Evolutionary conservation across 1,284 basidiomycete genomes (phyloP), one percentile per base, ranked within the genome.

Genomic region (Afroboletus lepidellus): DNA sequence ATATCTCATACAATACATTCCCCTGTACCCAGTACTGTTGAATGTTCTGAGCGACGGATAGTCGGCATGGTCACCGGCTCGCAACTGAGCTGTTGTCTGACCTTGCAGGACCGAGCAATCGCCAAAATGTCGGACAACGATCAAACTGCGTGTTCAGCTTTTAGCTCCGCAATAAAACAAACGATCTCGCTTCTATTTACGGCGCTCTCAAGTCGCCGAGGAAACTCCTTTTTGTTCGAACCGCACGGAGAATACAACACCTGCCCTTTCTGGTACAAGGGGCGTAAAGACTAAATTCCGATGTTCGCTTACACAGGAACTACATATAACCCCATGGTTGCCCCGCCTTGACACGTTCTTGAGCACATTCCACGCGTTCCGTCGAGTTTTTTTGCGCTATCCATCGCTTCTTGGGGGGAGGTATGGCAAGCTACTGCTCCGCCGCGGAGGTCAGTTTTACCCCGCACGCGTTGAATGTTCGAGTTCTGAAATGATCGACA

Each of bases 251-350:
- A 48, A 56, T 57, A 70, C 66, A 67, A 67, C 59, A 54, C 54
- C 25, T 64, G 48, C 66, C 68, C 67, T 61, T 57, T 67, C 41
- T 16, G 63, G 68, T 11, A 67, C 57, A 67, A 67, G 48, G 60
- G 49, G 48, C 27, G 13, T 12, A 39, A 46, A 39, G 38, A 25
- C 48, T 41, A 43, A 38, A 38, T 29, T n/a, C 51, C 53, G 32
- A 33, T 11, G 36, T 8, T 45, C 57, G 57, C 50, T 43, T 55
- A 48, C 41, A 34, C 23, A 41, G 21, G 33, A 24, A 38, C 16
- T 37, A 46, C 41, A 39, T 57, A 64, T 60, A 67, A 62, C 41
- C 41, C 36, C 50, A 36, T 50, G 45, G 34, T 38, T 24, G 20
- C 48, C 29, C 47, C 16, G 33, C 21, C 21, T 33, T 38, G 29